Percentiles rank a stretch among this genome's conserved stretches.
Conservation (phyloP, 2,329 filamentous ascomycete genomes). For the Phyllosticta citrichinensis region DNA sequence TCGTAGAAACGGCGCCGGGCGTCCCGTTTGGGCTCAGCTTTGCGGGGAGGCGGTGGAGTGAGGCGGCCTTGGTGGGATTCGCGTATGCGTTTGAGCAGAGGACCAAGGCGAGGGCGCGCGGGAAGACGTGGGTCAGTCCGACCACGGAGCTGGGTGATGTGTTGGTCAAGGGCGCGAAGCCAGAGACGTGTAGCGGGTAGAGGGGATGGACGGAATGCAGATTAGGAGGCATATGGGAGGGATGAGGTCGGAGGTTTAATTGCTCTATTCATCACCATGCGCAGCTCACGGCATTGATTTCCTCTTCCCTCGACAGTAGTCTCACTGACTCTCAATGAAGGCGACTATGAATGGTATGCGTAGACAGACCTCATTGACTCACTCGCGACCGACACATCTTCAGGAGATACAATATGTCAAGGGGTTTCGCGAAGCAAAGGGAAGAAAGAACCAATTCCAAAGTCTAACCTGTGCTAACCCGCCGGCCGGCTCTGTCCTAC, state of each 20-base stretch:
- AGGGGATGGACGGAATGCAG: too few species aligned
- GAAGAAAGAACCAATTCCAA: too few species aligned
- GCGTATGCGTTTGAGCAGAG: constrained; percentile 61
- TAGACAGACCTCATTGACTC: constrained; percentile 5
- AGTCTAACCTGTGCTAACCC: too few species aligned
- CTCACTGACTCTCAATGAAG: background rate
- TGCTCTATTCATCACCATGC: too few species aligned
- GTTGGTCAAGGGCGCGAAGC: background rate
- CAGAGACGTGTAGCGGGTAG: too few species aligned
- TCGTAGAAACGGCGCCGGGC: constrained; percentile 45
- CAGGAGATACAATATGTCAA: too few species aligned
- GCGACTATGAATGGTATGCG: background rate
- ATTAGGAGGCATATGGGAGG: too few species aligned
- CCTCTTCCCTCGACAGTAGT: background rate
- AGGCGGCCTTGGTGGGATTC: constrained; percentile 52
- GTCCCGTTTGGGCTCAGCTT: constrained; percentile 54
- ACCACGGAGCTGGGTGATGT: constrained; percentile 27
- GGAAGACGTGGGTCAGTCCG: constrained; percentile 41
- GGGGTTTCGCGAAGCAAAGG: too few species aligned
- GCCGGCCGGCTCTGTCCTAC: too few species aligned
- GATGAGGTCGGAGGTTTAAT: too few species aligned
- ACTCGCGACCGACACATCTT: background rate
- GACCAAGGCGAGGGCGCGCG: constrained; percentile 38
- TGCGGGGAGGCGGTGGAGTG: constrained; percentile 50
- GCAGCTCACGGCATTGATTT: background rate